These are phyloP conservation scores for Diaporthe citri DNA, from an alignment of 2,329 filamentous ascomycete species.

Conservation along the genomic window DNA sequence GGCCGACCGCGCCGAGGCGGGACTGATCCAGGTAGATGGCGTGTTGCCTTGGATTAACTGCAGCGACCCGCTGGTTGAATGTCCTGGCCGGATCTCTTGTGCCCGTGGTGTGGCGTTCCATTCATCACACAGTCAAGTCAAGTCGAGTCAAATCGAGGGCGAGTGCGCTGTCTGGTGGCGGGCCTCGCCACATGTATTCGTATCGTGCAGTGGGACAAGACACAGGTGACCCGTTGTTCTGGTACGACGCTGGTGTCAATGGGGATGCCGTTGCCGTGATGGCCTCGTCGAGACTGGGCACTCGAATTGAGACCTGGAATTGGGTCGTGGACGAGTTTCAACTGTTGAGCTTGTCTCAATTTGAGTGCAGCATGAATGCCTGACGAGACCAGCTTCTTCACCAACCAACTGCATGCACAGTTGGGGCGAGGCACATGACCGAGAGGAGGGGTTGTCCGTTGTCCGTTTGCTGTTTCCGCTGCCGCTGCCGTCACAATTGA, in stretches of 20 bases:
- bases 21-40: neutral
- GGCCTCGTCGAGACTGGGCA: neutral
- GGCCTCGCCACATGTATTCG: neutral
- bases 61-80: neutral
- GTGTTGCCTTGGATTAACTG: neutral
- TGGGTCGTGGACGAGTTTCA: conserved; percentile 9
- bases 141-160: neutral
- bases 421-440: neutral
- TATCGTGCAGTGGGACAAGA: conserved; percentile 3
- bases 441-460: neutral
- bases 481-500: neutral
- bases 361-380: neutral
- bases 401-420: neutral
- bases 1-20: neutral
- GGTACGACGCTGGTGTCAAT: neutral
- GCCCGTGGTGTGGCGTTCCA: neutral
- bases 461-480: neutral
- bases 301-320: neutral
- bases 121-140: neutral
- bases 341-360: conserved; percentile 1
- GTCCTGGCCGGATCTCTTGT: neutral
- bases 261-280: neutral
- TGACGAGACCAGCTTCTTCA: neutral
- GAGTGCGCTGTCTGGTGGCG: neutral
- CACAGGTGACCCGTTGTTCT: conserved; percentile 1